Base-by-base conservation (phyloP, 352 stramenopile genomes). In the Phytophthora macrochlamydospora region DNA sequence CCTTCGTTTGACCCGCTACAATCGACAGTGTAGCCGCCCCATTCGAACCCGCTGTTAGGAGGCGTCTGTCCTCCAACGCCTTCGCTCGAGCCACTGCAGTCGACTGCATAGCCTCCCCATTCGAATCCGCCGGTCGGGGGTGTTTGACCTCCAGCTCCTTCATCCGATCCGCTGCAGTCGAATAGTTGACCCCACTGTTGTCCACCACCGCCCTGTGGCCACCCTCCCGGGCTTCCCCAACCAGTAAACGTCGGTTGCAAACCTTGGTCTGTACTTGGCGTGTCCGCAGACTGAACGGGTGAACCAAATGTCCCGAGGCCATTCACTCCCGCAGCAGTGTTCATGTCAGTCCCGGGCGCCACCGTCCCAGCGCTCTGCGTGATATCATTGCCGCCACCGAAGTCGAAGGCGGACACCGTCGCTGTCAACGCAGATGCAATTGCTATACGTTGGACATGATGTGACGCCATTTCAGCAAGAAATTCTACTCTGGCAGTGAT, bases 401-500 rank as follows among this genome's bases (percentile, higher is more conserved):
- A 49, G 18, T 49, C 43, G 43, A 49, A 49, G 7, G 43, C 43
- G 43, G 43, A 49, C 43, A n/a, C 24, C 43, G 43, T 49, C 13
- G 18, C 43, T 11, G 43, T n/a, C 43, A 49, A 29, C 2, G 43
- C 29, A n/a, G 43, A 12, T 7, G 43, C 43, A 28, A 49, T 3
- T 29, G 29, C 12, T 24, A 49, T n/a, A 24, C 43, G 14, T n/a
- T 7, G 43, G 14, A 49, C 14, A 29, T n/a, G 43, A 49, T n/a
- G 24, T 24, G 43, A n/a, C 8, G 9, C 14, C 43, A 49, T 49
- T n/a, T 49, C 18, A 7, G 12, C 7, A 12, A 49, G 18, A 49
- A 49, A 40, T 40, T 24, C 18, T 24, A 24, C 18, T 24, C 6
- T 40, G 9, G 9, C 0, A 40, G 35, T 40, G 35, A 40, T 11